Conservation (phyloP, 768 basidiomycete species). For the Cyathus striatus region DNA sequence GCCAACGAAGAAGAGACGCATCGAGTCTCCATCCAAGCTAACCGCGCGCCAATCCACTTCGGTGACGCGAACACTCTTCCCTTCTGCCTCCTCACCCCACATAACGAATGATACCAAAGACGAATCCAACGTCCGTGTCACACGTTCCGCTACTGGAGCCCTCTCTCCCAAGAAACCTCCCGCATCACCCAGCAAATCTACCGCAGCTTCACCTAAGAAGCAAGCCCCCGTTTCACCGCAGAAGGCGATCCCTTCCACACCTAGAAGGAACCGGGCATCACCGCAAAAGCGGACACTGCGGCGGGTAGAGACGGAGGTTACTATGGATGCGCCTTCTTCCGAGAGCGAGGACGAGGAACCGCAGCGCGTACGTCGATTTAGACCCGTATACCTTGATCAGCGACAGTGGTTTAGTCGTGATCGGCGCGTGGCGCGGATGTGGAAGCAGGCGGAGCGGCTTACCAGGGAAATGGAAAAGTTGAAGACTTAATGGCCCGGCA, state of each 20-base stretch:
- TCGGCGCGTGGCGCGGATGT: constrained; percentile 13
- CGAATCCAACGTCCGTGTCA: background rate
- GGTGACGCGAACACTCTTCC: background rate
- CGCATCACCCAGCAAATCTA: no score
- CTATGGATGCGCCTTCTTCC: background rate
- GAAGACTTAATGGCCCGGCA: no score
- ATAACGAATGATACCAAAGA: background rate
- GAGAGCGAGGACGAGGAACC: constrained; percentile 3
- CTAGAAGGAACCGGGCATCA: no score
- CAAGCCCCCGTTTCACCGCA: no score
- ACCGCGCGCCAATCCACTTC: background rate
- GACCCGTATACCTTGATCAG: constrained; percentile 7
- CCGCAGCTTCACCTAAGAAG: no score
- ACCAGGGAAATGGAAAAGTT: constrained; percentile 9
- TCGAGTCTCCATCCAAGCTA: background rate
- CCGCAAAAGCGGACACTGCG: no score
- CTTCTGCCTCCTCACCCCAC: constrained; percentile 2
- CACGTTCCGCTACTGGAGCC: background rate
- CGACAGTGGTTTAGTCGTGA: constrained; percentile 5
- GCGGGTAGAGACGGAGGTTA: no score
- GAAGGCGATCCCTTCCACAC: no score
- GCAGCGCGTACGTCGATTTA: constrained; percentile 2
- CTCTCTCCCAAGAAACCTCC: background rate
- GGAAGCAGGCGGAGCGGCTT: constrained; percentile 26
- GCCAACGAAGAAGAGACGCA: no score